phyloP scores from a whole-genome alignment of 306 rosid genomes.

The Corylus americana region DNA sequence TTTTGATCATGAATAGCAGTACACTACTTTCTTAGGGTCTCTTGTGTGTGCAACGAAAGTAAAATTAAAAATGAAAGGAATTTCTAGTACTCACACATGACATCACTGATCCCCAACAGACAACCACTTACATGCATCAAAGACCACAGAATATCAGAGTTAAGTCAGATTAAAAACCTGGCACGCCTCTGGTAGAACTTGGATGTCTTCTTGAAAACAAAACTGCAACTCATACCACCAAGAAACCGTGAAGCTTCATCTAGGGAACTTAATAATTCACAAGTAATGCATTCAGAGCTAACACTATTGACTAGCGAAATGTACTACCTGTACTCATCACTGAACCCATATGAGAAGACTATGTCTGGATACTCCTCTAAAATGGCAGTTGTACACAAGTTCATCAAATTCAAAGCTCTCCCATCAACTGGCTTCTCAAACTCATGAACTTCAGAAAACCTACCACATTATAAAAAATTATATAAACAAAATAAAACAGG shows the following conservation, averaged over 20 bases:
- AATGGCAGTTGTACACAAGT: slow-evolving; percentile 52
- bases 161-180: slow-evolving; percentile 31
- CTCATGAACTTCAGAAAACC: slow-evolving; percentile 56
- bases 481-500: background rate
- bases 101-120: background rate
- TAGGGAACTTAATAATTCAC: background rate
- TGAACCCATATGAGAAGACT: slow-evolving; percentile 72
- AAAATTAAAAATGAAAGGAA: background rate
- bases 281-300: background rate
- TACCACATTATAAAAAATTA: slow-evolving; percentile 9
- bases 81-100: background rate
- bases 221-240: slow-evolving; percentile 35
- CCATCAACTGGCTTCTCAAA: slow-evolving; percentile 63
- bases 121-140: slow-evolving; percentile 1
- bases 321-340: slow-evolving; percentile 59
- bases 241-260: background rate
- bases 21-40: background rate
- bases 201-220: slow-evolving; percentile 72
- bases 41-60: background rate
- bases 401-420: slow-evolving; percentile 68
- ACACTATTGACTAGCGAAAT: background rate
- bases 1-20: background rate
- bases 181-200: slow-evolving; percentile 73
- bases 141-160: background rate
- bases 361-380: slow-evolving; percentile 66